These are phyloP conservation scores for Ceratocystis destructans DNA, from an alignment of 2,329 filamentous ascomycete genomes.

Conservation along the genomic window DNA sequence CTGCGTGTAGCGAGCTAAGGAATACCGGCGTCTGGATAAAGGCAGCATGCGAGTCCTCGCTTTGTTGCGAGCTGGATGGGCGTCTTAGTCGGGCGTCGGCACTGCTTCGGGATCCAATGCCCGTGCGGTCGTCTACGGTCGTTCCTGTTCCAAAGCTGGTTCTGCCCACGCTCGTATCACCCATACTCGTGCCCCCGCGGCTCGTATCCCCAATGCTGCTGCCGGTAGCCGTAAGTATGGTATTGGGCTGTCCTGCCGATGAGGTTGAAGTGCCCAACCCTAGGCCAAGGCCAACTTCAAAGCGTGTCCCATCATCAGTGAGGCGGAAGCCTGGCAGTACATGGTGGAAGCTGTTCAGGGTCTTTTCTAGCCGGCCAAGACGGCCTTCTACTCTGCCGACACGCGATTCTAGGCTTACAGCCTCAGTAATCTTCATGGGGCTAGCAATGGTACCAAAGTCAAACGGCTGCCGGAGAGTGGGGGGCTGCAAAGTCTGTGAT, in stretches of 20 bases:
- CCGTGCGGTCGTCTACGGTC: background rate
- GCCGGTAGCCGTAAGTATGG: background rate
- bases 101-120: background rate
- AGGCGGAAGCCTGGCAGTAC: conserved; percentile 31
- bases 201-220: background rate
- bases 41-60: conserved; percentile 30
- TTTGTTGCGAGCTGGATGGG: conserved; percentile 10
- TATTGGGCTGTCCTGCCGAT: conserved; percentile 1
- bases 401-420: conserved; percentile 39
- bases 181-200: background rate
- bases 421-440: conserved; percentile 44
- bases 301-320: conserved; percentile 19
- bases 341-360: conserved; percentile 38
- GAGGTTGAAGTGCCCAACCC: background rate
- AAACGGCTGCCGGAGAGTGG: conserved; percentile 38
- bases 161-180: background rate
- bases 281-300: background rate
- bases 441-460: conserved; percentile 37
- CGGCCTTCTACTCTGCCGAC: conserved; percentile 39
- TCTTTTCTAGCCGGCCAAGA: conserved; percentile 39
- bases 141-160: conserved; percentile 3
- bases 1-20: conserved; percentile 31
- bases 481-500: conserved; percentile 21
- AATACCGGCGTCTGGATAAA: conserved; percentile 36
- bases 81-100: background rate